Evolutionary conservation across 331 rosid genomes (phyloP).

Genomic region (Malus hybrid): DNA sequence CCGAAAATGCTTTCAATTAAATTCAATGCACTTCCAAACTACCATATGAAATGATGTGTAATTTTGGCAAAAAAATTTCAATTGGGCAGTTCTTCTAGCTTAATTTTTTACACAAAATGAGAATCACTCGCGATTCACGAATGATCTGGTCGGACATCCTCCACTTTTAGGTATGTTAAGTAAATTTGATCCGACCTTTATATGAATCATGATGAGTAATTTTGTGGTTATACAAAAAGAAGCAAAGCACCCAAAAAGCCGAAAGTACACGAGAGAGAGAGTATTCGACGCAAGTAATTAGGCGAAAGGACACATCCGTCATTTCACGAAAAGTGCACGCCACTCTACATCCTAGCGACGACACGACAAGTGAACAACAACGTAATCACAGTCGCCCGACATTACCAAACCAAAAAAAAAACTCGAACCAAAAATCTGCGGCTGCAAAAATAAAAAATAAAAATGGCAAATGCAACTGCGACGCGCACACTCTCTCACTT

Average conservation of each 20-base stretch:
- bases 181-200: neutral
- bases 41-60: too few species aligned
- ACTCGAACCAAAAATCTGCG: neutral
- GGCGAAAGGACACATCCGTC: constrained; percentile 1
- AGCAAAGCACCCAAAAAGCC: neutral
- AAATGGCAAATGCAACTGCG: neutral
- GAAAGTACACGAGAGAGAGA: neutral
- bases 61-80: too few species aligned
- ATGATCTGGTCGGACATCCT: too few species aligned
- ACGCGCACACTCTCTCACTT: neutral
- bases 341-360: neutral
- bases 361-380: neutral
- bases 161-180: neutral
- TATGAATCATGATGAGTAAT: neutral
- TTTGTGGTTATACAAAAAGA: neutral
- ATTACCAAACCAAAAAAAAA: neutral
- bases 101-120: too few species aligned
- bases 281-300: neutral
- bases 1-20: too few species aligned
- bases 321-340: neutral
- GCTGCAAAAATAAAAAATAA: neutral
- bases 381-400: constrained; percentile 6
- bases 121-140: too few species aligned
- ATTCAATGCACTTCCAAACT: too few species aligned
- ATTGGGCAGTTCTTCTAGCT: rapidly evolving